phyloP scores from a whole-genome alignment of 164 flowering plant genomes.

The grape (Vitis vinifera) region ASM3070453v1 NC_081805.1:22921001-22921500 shows the following conservation, averaged over 20 bases:
- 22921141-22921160: conserved; percentile 70
- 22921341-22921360: too few species aligned
- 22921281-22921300: not conserved
- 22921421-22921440: too few species aligned
- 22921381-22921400: too few species aligned
- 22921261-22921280: not conserved
- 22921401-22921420: too few species aligned
- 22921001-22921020: too few species aligned
- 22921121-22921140: conserved; percentile 72
- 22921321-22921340: too few species aligned
- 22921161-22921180: conserved; percentile 68
- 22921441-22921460: too few species aligned
- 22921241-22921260: conserved; percentile 31
- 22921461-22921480: too few species aligned
- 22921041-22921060: not conserved
- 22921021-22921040: too few species aligned
- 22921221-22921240: conserved; percentile 35
- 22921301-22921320: not conserved
- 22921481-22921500: too few species aligned
- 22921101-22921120: conserved; percentile 22
- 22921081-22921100: not conserved
- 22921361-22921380: too few species aligned
- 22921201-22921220: conserved; percentile 50
- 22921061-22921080: not conserved
- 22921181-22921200: conserved; percentile 47